Evolutionary conservation across 345 rosid species (phyloP), one percentile per base, ranked within the genome.

Genomic region (Nephelium lappaceum): DNA sequence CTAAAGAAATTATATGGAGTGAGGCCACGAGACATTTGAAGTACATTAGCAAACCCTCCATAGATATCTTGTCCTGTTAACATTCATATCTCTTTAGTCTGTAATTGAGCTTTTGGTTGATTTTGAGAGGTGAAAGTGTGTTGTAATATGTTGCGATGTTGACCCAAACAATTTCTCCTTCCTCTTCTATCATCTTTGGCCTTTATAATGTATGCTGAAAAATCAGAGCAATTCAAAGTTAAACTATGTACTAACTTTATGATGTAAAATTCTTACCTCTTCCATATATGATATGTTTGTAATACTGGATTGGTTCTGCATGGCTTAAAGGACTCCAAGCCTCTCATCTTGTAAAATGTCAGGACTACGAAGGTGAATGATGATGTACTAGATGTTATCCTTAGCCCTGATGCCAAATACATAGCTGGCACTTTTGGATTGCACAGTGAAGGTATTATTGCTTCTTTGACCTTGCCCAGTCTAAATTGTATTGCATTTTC

Each of bases 331-430:
- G 91, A 86, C 53, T 78, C 91, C 65, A 91, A 89, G 93, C 83
- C 86, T 51, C 86, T 94, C 39, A 76, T 84, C 2, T 85, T 96
- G 80, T 85, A 91, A 70, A 90, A 92, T 84, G 89, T 85, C 75
- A 87, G 90, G 72, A 84, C 97, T 57, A 81, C 91, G 89, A 96
- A 93, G 92, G 91, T 96, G 99, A 91, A 96, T 84, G 97, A 93
- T 77, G 98, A 94, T 76, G 98, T 96, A 77, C 84, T 93, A 57
- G 97, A 84, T 63, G 91, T 96, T 87, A 91, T 93, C 73, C 81
- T 93, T 77, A 91, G 98, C 80, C 97, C 98, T 74, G 97, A 96
- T 76, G 89, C 93, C 64, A 93, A 96, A 81, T 89, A 93, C 75
- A 85, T 96, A 85, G 97, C 99, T 74, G 97, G 95, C 99, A 11